Conservation (phyloP, 768 basidiomycete species). For the Leccinum longicurvipes region DNA sequence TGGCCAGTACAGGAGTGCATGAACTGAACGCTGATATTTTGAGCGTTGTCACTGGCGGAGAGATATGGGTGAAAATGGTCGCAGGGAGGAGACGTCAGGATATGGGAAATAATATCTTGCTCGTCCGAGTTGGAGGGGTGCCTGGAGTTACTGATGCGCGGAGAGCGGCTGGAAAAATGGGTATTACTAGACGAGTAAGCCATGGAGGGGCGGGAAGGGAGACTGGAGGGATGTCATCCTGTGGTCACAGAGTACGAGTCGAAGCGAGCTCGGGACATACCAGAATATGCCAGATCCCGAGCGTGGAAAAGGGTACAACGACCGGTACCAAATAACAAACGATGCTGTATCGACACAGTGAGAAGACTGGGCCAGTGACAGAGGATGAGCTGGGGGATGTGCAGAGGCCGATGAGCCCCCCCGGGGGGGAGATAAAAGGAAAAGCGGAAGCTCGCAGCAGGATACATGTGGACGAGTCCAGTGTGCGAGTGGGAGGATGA, state of each 20-base stretch:
- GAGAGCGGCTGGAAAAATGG: constrained; percentile 13
- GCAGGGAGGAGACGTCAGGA: constrained; percentile 11
- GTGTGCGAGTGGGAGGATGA: constrained; percentile 17
- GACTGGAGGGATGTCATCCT: constrained; percentile 23
- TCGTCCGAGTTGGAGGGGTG: constrained; percentile 14
- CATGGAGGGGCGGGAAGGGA: constrained; percentile 15
- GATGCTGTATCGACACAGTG: constrained; percentile 1
- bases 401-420: neutral
- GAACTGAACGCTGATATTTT: constrained; percentile 33
- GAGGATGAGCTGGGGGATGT: constrained; percentile 10
- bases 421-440: constrained; percentile 29
- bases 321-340: constrained; percentile 10
- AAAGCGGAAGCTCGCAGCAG: constrained; percentile 23
- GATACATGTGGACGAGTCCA: constrained; percentile 28
- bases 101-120: constrained; percentile 17
- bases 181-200: constrained; percentile 14
- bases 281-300: constrained; percentile 19
- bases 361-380: neutral
- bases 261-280: constrained; percentile 18
- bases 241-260: constrained; percentile 8
- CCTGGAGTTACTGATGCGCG: constrained; percentile 10
- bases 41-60: constrained; percentile 8
- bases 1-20: constrained; percentile 22
- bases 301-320: constrained; percentile 30
- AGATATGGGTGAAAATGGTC: constrained; percentile 18